Conservation (phyloP, 805 yeast genomes). For the Cyberlindnera misumaiensis region DNA sequence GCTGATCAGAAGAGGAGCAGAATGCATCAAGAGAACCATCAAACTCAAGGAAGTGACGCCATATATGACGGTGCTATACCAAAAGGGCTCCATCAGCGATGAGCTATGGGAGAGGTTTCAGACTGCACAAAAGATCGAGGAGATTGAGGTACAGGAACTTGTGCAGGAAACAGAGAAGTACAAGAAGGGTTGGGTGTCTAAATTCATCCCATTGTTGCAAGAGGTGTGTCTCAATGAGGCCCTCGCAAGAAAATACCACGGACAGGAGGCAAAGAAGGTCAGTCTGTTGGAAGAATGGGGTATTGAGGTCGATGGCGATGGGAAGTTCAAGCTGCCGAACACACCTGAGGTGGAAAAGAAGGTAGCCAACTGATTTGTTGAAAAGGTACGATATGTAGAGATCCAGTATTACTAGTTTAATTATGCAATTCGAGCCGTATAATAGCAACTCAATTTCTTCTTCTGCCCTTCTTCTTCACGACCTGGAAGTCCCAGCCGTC, state of each 20-base stretch:
- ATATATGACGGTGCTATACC: slow-evolving; percentile 63
- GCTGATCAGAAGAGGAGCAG: slow-evolving; percentile 68
- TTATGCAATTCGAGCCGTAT: no score
- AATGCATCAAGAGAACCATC: slow-evolving; percentile 76
- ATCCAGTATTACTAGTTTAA: no score
- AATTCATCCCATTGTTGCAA: slow-evolving; percentile 70
- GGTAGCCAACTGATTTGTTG: background rate
- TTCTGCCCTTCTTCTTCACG: slow-evolving; percentile 50
- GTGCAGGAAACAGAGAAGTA: slow-evolving; percentile 65
- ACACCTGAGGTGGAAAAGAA: background rate
- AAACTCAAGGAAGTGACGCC: slow-evolving; percentile 76
- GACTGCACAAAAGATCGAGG: slow-evolving; percentile 71
- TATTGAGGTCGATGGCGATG: slow-evolving; percentile 11
- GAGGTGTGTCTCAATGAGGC: slow-evolving; percentile 93
- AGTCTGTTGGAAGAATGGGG: slow-evolving; percentile 29
- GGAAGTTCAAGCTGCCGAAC: slow-evolving; percentile 15
- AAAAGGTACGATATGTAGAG: background rate
- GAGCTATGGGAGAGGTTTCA: slow-evolving; percentile 76
- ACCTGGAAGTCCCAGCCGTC: slow-evolving; percentile 64
- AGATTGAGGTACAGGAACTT: slow-evolving; percentile 71
- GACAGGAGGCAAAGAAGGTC: slow-evolving; percentile 33
- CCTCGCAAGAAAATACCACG: slow-evolving; percentile 59
- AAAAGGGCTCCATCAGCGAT: slow-evolving; percentile 88
- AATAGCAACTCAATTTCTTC: slow-evolving; percentile 23
- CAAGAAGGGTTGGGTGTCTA: slow-evolving; percentile 76